Evolutionary conservation across 495 filamentous ascomycete species (phyloP).

Genomic region (Neurospora sp.): DNA sequence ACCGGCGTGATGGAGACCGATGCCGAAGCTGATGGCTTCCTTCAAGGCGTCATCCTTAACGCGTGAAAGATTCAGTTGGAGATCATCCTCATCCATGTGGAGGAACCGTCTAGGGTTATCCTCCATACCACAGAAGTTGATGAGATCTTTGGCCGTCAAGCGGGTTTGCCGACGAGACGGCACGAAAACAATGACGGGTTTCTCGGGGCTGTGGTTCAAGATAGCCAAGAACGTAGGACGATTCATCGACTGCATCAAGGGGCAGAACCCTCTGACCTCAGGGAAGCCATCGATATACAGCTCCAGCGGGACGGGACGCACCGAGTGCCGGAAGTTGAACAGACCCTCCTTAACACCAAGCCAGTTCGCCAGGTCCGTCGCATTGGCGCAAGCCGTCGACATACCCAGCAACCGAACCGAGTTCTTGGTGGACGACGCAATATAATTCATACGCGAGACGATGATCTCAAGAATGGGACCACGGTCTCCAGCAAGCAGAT

Average conservation of each 20-base stretch:
- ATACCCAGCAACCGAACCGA: slow-evolving; percentile 88
- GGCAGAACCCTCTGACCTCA: slow-evolving; percentile 88
- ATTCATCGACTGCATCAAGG: slow-evolving; percentile 99
- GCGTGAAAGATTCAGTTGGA: slow-evolving; percentile 67
- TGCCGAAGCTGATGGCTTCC: slow-evolving; percentile 90
- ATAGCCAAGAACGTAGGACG: slow-evolving; percentile 93
- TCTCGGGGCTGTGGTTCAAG: slow-evolving; percentile 88
- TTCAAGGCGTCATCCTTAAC: slow-evolving; percentile 88
- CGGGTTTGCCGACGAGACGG: slow-evolving; percentile 91
- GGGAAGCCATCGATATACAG: slow-evolving; percentile 97
- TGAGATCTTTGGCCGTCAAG: slow-evolving; percentile 87
- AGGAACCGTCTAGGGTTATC: slow-evolving; percentile 92
- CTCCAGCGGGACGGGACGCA: slow-evolving; percentile 89
- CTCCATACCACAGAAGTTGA: slow-evolving; percentile 97
- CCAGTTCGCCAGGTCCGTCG: slow-evolving; percentile 89
- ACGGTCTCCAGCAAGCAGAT: slow-evolving; percentile 87
- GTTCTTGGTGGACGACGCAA: slow-evolving; percentile 82
- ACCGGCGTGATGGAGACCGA: slow-evolving; percentile 94
- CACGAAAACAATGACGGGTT: slow-evolving; percentile 97
- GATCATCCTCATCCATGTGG: slow-evolving; percentile 86
- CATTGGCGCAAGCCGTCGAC: slow-evolving; percentile 97
- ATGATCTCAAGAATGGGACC: slow-evolving; percentile 98
- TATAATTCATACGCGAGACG: slow-evolving; percentile 98
- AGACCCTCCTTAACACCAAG: slow-evolving; percentile 93
- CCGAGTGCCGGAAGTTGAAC: slow-evolving; percentile 98